Percentiles rank a stretch among this genome's conserved stretches.
Conservation (phyloP, 2,329 filamentous ascomycete genomes). For the Calonectria leucothoes region DNA sequence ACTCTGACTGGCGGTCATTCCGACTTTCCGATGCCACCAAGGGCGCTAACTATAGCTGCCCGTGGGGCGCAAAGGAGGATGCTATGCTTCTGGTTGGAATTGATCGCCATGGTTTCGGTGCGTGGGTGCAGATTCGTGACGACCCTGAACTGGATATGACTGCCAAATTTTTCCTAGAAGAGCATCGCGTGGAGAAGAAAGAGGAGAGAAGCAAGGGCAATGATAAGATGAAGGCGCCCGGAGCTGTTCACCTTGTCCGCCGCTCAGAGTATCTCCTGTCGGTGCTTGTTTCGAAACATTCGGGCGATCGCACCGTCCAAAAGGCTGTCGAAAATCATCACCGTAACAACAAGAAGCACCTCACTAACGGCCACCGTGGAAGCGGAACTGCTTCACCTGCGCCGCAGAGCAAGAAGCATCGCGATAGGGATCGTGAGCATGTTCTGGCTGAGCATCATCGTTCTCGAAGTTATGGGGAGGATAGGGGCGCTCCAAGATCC, state of each 20-base stretch:
- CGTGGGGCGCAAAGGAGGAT: conserved; percentile 94
- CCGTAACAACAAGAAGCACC: conserved; percentile 87
- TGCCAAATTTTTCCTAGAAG: conserved; percentile 96
- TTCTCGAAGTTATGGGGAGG: conserved; percentile 62
- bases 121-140: conserved; percentile 94
- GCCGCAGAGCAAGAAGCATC: conserved; percentile 62
- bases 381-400: conserved; percentile 78
- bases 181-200: conserved; percentile 98
- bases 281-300: conserved; percentile 89
- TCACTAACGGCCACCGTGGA: conserved; percentile 70
- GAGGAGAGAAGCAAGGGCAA: conserved; percentile 86
- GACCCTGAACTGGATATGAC: conserved; percentile 86
- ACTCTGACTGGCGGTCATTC: conserved; percentile 81
- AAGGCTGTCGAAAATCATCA: conserved; percentile 91
- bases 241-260: conserved; percentile 96
- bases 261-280: conserved; percentile 95
- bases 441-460: conserved; percentile 57
- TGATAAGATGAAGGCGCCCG: conserved; percentile 88
- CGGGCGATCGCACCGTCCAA: conserved; percentile 79
- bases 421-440: conserved; percentile 59
- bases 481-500: conserved; percentile 62
- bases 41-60: conserved; percentile 87
- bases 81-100: conserved; percentile 98
- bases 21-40: conserved; percentile 93
- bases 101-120: conserved; percentile 91